Percentiles rank a stretch among this genome's conserved stretches.
phyloP scores from a whole-genome alignment of 2,329 filamentous ascomycete species.

The Ampelomyces quisqualis region DNA sequence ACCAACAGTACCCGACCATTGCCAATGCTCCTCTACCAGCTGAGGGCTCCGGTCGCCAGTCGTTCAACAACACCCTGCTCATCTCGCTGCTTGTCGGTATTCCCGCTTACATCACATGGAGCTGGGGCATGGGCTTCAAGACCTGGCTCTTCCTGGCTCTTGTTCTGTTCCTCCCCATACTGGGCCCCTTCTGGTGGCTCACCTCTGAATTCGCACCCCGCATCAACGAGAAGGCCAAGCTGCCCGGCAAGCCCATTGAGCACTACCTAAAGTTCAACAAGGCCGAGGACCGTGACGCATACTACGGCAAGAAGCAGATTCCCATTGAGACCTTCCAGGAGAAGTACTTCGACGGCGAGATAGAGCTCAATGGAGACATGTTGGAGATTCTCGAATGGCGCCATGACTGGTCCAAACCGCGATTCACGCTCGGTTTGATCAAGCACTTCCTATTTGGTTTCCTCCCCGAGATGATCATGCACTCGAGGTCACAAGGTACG shows the following conservation, averaged over 20 bases:
- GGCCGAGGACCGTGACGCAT: conserved; percentile 61
- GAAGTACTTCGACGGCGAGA: conserved; percentile 94
- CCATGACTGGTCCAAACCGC: conserved; percentile 96
- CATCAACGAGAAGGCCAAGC: conserved; percentile 87
- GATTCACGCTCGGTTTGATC: conserved; percentile 82
- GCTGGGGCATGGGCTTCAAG: conserved; percentile 80
- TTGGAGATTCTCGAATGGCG: conserved; percentile 89
- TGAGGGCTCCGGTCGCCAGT: conserved; percentile 79
- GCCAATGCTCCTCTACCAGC: conserved; percentile 93
- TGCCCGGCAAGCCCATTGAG: conserved; percentile 83
- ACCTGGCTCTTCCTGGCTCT: conserved; percentile 84
- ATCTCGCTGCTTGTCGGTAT: conserved; percentile 68
- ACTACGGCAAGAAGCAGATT: conserved; percentile 76
- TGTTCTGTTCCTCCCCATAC: conserved; percentile 75
- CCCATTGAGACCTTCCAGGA: conserved; percentile 94
- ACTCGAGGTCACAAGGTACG: conserved; percentile 82
- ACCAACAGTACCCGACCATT: conserved; percentile 74
- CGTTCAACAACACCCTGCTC: conserved; percentile 82
- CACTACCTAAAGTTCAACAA: conserved; percentile 84
- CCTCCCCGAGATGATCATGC: conserved; percentile 87
- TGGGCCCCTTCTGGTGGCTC: conserved; percentile 78
- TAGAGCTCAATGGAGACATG: conserved; percentile 92
- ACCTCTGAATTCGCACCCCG: conserved; percentile 80
- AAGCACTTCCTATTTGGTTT: conserved; percentile 86
- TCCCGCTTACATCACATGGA: conserved; percentile 79